These are phyloP conservation scores for Leishmania turanica DNA, from an alignment of 208 protist genomes.

Conservation along the genomic window DNA sequence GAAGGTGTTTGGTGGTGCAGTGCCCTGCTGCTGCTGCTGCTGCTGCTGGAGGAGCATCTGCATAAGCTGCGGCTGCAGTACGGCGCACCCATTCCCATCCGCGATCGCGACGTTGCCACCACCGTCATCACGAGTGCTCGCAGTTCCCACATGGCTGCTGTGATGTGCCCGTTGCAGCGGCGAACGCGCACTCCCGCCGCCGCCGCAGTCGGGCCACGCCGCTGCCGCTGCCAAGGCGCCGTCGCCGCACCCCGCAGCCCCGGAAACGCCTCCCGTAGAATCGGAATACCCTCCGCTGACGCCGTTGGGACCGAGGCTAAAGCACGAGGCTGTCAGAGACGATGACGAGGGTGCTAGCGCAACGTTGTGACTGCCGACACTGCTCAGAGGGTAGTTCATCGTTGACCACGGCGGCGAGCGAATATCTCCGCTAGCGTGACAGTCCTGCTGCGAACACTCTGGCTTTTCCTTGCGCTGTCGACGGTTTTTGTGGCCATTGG, in stretches of 20 bases:
- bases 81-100: conserved; percentile 11
- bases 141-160: background rate
- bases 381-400: background rate
- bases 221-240: background rate
- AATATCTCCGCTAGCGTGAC: background rate
- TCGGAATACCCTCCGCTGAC: background rate
- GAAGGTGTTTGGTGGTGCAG: background rate
- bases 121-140: background rate
- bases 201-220: background rate
- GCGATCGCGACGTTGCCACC: background rate
- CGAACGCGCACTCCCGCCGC: background rate
- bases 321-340: background rate
- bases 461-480: background rate
- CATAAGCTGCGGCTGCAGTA: conserved; percentile 22
- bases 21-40: background rate
- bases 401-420: background rate
- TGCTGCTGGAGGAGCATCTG: conserved; percentile 40
- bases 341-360: background rate
- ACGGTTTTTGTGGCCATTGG: background rate
- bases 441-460: background rate
- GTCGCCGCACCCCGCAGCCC: background rate
- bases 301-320: background rate
- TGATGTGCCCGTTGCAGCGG: background rate
- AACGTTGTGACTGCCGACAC: background rate
- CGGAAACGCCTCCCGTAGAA: background rate